Conservation (phyloP, 306 rosid genomes). For the Coriaria nepalensis region DNA sequence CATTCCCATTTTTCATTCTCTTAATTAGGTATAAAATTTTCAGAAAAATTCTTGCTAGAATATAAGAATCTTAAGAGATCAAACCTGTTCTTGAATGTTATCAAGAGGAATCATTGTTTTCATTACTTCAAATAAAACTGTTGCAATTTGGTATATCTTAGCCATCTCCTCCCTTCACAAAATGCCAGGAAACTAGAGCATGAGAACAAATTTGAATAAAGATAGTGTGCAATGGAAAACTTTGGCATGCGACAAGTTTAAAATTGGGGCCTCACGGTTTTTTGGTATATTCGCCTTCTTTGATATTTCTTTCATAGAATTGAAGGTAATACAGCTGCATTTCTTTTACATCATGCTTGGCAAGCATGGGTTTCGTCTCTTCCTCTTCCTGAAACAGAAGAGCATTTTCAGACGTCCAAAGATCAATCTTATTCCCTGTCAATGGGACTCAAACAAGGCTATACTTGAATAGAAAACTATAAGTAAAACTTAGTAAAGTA, state of each 20-base stretch:
- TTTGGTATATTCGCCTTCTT: conserved; percentile 46
- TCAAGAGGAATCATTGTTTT: conserved; percentile 29
- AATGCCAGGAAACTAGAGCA: conserved; percentile 9
- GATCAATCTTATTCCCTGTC: conserved; percentile 5
- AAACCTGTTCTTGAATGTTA: conserved; percentile 46
- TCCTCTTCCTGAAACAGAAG: conserved; percentile 52
- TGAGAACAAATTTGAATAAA: background rate
- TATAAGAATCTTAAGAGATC: conserved; percentile 13
- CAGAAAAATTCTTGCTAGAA: conserved; percentile 4
- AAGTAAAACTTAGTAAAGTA: no score
- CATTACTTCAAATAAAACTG: conserved; percentile 68
- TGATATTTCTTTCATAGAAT: conserved; percentile 50
- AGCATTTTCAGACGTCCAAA: conserved; percentile 1
- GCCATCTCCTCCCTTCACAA: conserved; percentile 89
- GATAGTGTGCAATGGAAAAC: conserved; percentile 12
- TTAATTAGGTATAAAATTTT: conserved; percentile 5
- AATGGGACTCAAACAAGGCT: no score
- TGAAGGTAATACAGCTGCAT: conserved; percentile 38
- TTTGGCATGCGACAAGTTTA: conserved; percentile 13
- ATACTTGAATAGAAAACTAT: conserved; percentile 13
- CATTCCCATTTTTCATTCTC: conserved; percentile 7
- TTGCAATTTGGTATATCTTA: conserved; percentile 59
- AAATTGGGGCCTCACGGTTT: conserved; percentile 65
- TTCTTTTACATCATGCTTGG: conserved; percentile 39
- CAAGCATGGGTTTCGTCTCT: conserved; percentile 10